These are phyloP conservation scores for Ulvella scutata DNA, from an alignment of 139 green algal genomes.

Conservation along the genomic window DNA sequence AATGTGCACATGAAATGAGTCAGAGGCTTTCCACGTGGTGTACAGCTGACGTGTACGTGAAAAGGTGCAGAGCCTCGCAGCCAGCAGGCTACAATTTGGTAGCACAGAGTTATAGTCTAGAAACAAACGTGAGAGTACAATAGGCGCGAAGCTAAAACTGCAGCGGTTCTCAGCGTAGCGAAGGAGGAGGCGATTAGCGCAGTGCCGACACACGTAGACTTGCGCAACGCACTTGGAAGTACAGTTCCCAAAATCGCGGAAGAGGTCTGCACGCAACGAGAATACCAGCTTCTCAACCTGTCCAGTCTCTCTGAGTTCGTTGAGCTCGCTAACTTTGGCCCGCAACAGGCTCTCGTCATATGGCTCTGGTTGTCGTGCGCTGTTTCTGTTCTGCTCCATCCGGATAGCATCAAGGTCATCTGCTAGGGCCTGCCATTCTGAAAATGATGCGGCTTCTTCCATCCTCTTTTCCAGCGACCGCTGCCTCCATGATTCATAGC, in stretches of 20 bases:
- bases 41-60: not conserved
- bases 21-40: not conserved
- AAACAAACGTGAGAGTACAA: no score
- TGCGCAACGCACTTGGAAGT: constrained; percentile 27
- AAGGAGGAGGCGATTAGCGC: constrained; percentile 9
- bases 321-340: not conserved
- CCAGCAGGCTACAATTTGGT: constrained; percentile 19
- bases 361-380: no score
- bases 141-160: no score
- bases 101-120: no score
- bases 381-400: not conserved
- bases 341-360: not conserved
- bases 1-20: constrained; percentile 22
- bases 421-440: not conserved
- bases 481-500: not conserved
- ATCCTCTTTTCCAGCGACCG: not conserved
- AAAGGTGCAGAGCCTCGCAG: not conserved
- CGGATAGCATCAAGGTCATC: not conserved
- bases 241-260: constrained; percentile 92
- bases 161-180: no score
- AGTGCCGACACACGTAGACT: not conserved
- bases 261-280: constrained; percentile 74
- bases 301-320: constrained; percentile 24
- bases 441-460: not conserved
- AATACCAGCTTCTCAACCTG: constrained; percentile 73